Evolutionary conservation across 2,329 filamentous ascomycete species (phyloP), one percentile per base, ranked within the genome.

Genomic region (Paecilomyces fulvus): DNA sequence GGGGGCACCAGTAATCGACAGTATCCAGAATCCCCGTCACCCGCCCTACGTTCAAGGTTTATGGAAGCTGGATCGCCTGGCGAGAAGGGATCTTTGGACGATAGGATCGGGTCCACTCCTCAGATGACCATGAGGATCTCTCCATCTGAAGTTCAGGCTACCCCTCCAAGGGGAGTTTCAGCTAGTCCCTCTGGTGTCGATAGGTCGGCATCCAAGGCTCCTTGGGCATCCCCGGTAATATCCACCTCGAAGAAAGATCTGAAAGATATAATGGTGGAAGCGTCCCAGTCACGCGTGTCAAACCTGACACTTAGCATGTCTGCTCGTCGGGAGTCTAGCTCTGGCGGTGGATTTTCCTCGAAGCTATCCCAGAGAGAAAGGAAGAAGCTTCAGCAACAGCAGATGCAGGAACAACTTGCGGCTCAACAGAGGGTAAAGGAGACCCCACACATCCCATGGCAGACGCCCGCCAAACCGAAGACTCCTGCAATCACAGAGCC

Each of bases 311-410:
- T 81, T 30, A 80, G 75, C 0, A 73, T 84, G 53, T 77, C 77
- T 6, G 72, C 70, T 23, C 73, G 77, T 53, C 72, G 75, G 21
- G 73, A 76, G 57, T 73, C 62, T 60, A 63, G 71, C 69, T 48
- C 62, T 64, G 43, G 65, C 62, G 55, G 71, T 65, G 64, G 66
- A 64, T 66, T 75, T 25, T 70, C 75, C 37, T 72, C 76, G 0
- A 96, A 89, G 68, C 73, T 95, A 62, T 96, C 92, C 0, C 94
- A 97, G 64, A 95, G 94, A 67, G 92, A 96, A 70, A 85, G 91
- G 21, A 97, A 96, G 75, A 89, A 83, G 67, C 83, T 91, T 61
- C 83, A 90, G 64, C 87, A 90, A 65, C 80, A 84, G 59, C 83
- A 89, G 65, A 64, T 74, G 56, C 72, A 75, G 75, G 79, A 74